Percentiles rank a stretch among this genome's conserved stretches.
These are phyloP conservation scores for Candida bentonensis DNA, from an alignment of 805 yeast species.

Conservation along the genomic window DNA sequence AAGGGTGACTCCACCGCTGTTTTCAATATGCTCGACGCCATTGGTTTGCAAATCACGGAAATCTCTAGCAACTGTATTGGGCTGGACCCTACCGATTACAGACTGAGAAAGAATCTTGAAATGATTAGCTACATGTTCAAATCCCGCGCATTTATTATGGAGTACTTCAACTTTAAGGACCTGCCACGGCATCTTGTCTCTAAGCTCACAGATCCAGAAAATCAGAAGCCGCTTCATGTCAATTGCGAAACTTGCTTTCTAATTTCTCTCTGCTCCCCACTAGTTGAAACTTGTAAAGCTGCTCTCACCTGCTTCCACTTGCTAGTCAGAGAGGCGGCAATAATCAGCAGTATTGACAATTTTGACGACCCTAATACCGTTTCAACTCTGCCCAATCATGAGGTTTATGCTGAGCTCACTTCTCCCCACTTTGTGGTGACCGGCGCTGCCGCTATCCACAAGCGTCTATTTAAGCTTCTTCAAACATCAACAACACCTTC, in stretches of 20 bases:
- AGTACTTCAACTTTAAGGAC: constrained; percentile 1
- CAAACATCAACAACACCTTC: constrained; percentile 18
- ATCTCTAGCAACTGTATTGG: neutral
- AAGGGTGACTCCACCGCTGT: neutral
- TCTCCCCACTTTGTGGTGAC: constrained; percentile 45
- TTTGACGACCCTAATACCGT: constrained; percentile 6
- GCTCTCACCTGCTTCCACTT: constrained; percentile 29
- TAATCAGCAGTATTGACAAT: constrained; percentile 9
- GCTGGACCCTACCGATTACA: neutral
- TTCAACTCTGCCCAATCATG: constrained; percentile 20
- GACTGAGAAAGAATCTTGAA: neutral
- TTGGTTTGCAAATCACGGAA: neutral
- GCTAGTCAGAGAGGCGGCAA: constrained; percentile 16
- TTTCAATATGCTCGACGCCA: neutral
- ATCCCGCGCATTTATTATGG: neutral
- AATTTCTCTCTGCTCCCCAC: constrained; percentile 37
- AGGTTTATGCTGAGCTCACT: constrained; percentile 30
- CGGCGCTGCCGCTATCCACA: constrained; percentile 63
- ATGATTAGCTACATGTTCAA: neutral
- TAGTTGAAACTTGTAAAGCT: constrained; percentile 33
- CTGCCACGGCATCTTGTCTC: neutral
- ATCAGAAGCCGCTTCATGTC: neutral
- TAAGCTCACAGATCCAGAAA: neutral
- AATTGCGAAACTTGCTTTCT: constrained; percentile 12
- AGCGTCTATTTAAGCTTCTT: constrained; percentile 36